Evolutionary conservation across 306 rosid genomes (phyloP).

Genomic region (Senna siamea): DNA sequence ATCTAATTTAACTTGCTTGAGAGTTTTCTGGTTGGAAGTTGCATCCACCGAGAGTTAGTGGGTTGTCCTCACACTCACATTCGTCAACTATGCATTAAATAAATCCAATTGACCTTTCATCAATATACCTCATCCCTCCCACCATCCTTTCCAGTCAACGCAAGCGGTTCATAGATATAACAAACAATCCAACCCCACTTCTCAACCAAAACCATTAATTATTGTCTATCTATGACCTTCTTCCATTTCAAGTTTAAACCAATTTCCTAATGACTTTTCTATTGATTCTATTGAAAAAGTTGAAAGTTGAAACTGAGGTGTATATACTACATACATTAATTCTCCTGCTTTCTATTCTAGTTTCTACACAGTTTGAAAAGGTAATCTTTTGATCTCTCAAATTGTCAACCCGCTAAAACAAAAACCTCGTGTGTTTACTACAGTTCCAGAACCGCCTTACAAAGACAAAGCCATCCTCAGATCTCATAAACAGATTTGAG

Average conservation of each 20-base stretch:
- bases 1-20: no score
- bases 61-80: neutral
- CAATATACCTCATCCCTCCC: neutral
- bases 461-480: conserved; percentile 22
- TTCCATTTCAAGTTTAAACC: no score
- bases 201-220: no score
- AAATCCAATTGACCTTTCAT: neutral
- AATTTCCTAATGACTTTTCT: no score
- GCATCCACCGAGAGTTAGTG: no score
- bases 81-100: conserved; percentile 1
- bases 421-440: no score
- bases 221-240: no score
- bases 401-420: no score
- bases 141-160: neutral
- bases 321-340: no score
- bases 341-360: neutral
- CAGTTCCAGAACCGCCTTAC: neutral
- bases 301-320: no score
- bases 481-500: conserved; percentile 28
- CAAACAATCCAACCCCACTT: neutral
- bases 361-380: neutral
- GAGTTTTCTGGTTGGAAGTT: no score
- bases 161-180: neutral
- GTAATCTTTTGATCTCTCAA: neutral
- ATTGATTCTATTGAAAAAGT: no score